Evolutionary conservation across 306 rosid genomes (phyloP).

Genomic region (Trifolium fragiferum): DNA sequence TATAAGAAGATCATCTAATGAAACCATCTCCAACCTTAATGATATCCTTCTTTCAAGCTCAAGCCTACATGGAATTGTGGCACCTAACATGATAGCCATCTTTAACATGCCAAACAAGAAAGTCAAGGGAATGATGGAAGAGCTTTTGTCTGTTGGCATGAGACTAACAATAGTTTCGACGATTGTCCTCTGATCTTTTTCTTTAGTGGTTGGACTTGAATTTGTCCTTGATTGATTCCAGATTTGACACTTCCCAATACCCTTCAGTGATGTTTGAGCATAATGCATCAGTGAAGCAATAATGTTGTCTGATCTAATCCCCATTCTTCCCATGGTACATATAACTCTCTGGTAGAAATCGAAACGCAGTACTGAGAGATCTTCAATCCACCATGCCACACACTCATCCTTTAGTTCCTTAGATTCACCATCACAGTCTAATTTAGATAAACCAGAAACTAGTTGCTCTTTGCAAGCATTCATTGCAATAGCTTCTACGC

Average conservation of each 20-base stretch:
- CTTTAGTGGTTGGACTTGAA: conserved; percentile 48
- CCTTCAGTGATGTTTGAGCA: conserved; percentile 80
- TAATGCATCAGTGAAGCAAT: conserved; percentile 76
- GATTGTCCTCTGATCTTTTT: conserved; percentile 59
- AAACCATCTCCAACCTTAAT: conserved; percentile 66
- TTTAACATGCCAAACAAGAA: conserved; percentile 85
- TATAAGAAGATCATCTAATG: conserved; percentile 79
- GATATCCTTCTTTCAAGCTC: conserved; percentile 88
- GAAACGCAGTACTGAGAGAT: conserved; percentile 62
- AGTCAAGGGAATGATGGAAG: conserved; percentile 61
- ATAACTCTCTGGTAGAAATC: conserved; percentile 74
- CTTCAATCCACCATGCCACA: conserved; percentile 86
- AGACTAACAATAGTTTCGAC: conserved; percentile 72
- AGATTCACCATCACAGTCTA: conserved; percentile 59
- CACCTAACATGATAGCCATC: conserved; percentile 73
- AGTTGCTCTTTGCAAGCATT: conserved; percentile 85
- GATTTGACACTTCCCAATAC: conserved; percentile 67
- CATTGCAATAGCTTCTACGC: conserved; percentile 82
- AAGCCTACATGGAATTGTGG: conserved; percentile 67
- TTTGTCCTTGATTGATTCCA: conserved; percentile 59
- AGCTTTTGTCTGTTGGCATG: conserved; percentile 69
- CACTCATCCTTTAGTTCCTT: conserved; percentile 59
- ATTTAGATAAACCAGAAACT: conserved; percentile 61
- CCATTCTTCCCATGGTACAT: conserved; percentile 65
- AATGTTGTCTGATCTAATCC: conserved; percentile 71